These are phyloP conservation scores for Tolypocladium ophioglossoides DNA, from an alignment of 2,329 filamentous ascomycete genomes.

Conservation along the genomic window DNA sequence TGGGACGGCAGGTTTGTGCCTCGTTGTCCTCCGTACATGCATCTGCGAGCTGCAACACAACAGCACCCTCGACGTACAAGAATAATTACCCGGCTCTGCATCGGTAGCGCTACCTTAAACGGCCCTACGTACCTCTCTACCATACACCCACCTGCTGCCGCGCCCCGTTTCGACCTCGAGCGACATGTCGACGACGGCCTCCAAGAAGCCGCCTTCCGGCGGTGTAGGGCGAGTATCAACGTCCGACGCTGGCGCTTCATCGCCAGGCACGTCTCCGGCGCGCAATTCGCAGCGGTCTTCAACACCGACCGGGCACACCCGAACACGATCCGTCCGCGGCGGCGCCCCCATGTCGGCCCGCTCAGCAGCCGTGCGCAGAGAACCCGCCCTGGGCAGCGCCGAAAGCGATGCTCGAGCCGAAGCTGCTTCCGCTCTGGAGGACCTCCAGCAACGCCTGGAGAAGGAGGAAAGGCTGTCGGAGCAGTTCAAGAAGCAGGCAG, in stretches of 20 bases:
- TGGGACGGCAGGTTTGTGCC: neutral
- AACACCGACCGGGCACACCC: slow-evolving; percentile 30
- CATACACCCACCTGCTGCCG: neutral
- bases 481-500: slow-evolving; percentile 72
- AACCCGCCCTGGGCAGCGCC: slow-evolving; percentile 35
- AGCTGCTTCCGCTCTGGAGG: slow-evolving; percentile 67
- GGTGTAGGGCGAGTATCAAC: slow-evolving; percentile 35
- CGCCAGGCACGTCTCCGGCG: slow-evolving; percentile 25
- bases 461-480: slow-evolving; percentile 71
- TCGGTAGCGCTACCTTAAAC: neutral
- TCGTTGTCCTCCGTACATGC: neutral
- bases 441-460: slow-evolving; percentile 72
- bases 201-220: slow-evolving; percentile 41
- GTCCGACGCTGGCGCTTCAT: slow-evolving; percentile 22
- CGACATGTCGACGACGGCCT: slow-evolving; percentile 39
- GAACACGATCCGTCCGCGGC: slow-evolving; percentile 55
- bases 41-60: neutral
- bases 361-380: slow-evolving; percentile 53
- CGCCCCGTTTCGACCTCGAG: neutral
- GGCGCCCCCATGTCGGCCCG: slow-evolving; percentile 63
- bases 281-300: slow-evolving; percentile 33
- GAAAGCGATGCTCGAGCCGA: slow-evolving; percentile 72
- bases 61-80: neutral
- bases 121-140: neutral
- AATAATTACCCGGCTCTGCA: neutral